Evolutionary conservation across 352 stramenopile genomes (phyloP), one percentile per base, ranked within the genome.

Genomic region (Phytophthora multivora): DNA sequence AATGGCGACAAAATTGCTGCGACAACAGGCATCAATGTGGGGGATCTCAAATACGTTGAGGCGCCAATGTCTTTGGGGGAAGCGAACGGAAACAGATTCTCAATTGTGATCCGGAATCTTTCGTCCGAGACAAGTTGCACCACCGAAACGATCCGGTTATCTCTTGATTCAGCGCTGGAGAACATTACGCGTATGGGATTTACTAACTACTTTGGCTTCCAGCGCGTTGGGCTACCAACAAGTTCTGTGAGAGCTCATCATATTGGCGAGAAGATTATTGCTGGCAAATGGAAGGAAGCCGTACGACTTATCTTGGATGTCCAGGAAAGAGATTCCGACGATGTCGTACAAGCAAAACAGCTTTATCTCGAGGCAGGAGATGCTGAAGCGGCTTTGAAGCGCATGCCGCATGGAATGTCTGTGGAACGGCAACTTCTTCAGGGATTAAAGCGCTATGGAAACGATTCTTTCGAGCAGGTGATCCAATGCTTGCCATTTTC

Each of bases 151-250:
- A 35, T 78, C 11, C 59, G 60, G 10, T 69, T 18, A 9, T 58
- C 41, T 9, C 46, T 80, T 25, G 57, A 63, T 8, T 25, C 31
- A 2, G 63, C 67, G 19, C 48, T 91, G 4, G 54, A 69, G 7
- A 60, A 56, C 3, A 57, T 89, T 8, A 47, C 69, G 28, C n/a
- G 28, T 15, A 56, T 58, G 5, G 83, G 83, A 2, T 93, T 91
- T 39, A 53, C 78, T n/a, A 92, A 95, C 52, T 95, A 90, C 69
- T 95, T 93, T 69, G 83, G 86, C 9, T 90, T 90, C 56, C 83
- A 95, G 59, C 86, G 83, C 4, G 82, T 95, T 39, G 83, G 86
- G 0, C 49, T 78, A 0, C 80, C 82, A 0, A 63, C 66, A 0
- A 80, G 66, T 10, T n/a, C 42, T 0, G 62, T 92, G 9, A 76